A percentile compares a stretch with the other conserved stretches of the same genome.
phyloP scores from a whole-genome alignment of 306 rosid species.

The Quercus alba region DNA sequence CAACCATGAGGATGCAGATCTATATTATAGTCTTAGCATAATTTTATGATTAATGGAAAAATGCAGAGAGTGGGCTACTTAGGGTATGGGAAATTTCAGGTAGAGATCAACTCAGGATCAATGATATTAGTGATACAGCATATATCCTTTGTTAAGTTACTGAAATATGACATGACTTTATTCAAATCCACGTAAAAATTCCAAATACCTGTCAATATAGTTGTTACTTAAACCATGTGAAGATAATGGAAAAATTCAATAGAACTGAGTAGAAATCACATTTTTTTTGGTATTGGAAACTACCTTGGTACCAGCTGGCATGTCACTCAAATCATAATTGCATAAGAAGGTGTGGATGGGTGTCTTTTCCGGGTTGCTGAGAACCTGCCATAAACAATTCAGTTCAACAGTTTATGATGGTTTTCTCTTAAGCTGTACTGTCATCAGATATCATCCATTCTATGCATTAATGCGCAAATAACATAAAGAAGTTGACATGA shows the following conservation, averaged over 20 bases:
- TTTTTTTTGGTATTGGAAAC: not conserved
- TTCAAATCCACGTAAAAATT: not conserved
- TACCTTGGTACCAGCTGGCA: slow-evolving; percentile 94
- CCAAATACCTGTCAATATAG: not conserved
- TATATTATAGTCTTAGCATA: too few relatives aligned
- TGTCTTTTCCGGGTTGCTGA: slow-evolving; percentile 91
- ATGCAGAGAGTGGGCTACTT: not conserved
- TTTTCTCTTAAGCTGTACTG: slow-evolving; percentile 1
- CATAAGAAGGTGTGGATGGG: slow-evolving; percentile 89
- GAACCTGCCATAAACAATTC: slow-evolving; percentile 56
- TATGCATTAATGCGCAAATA: not conserved
- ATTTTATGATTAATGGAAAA: too few relatives aligned
- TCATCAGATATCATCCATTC: slow-evolving; percentile 5
- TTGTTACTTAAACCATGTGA: not conserved
- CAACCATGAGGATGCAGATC: too few relatives aligned
- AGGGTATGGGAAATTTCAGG: too few relatives aligned
- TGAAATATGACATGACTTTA: too few relatives aligned
- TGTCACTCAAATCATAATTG: slow-evolving; percentile 80
- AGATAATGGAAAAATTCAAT: not conserved
- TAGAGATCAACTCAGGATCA: too few relatives aligned
- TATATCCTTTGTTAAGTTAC: too few relatives aligned
- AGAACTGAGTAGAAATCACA: not conserved
- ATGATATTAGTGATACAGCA: too few relatives aligned
- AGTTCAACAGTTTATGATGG: slow-evolving; percentile 14
- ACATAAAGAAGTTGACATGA: slow-evolving; percentile 6